Evolutionary conservation across 768 basidiomycete genomes (phyloP).

Genomic region (Trametes cinnabarina): DNA sequence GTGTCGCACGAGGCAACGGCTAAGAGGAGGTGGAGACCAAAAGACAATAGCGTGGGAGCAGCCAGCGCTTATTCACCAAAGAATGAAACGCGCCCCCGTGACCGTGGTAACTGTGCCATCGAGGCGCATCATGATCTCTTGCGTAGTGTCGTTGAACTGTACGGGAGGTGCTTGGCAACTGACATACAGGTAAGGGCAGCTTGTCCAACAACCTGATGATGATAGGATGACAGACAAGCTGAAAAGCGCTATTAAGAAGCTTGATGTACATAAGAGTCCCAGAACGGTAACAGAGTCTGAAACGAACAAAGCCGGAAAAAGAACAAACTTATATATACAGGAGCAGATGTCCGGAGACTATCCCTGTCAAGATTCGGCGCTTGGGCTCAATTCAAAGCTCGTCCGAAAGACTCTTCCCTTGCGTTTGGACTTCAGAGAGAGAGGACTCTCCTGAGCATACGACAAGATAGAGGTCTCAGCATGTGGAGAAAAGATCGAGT

Average conservation of each 20-base stretch:
- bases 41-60: conserved; percentile 14
- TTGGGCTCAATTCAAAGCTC: conserved; percentile 10
- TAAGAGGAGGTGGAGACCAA: neutral
- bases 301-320: neutral
- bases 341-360: neutral
- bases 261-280: too few relatives aligned
- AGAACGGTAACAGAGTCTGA: too few relatives aligned
- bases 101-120: neutral
- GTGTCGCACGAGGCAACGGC: conserved; percentile 1
- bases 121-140: too few relatives aligned
- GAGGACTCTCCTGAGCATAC: conserved; percentile 13
- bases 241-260: too few relatives aligned
- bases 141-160: too few relatives aligned
- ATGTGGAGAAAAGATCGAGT: neutral
- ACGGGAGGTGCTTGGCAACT: too few relatives aligned
- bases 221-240: too few relatives aligned
- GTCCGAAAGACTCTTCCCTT: conserved; percentile 21
- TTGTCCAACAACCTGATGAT: too few relatives aligned
- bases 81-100: conserved; percentile 7
- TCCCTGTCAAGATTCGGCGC: conserved; percentile 5
- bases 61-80: neutral
- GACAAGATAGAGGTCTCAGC: neutral
- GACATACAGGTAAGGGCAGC: too few relatives aligned
- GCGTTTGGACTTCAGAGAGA: conserved; percentile 21
- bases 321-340: neutral